A percentile compares a stretch with the other conserved stretches of the same genome.
Conservation (phyloP, 2,329 filamentous ascomycete genomes). For the Drechslerella dactyloides region DNA sequence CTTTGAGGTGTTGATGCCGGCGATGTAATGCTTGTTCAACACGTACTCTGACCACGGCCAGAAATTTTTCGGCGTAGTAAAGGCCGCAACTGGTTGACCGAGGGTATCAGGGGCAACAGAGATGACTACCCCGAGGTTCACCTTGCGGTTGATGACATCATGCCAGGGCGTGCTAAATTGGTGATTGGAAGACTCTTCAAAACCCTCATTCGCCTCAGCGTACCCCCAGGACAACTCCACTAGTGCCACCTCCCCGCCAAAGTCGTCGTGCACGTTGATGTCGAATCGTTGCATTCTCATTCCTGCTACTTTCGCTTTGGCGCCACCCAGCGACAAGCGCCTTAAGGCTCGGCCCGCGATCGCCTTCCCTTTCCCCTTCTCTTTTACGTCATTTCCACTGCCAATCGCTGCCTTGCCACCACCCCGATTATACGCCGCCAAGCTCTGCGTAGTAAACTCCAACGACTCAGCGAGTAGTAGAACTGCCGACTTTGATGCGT, state of each 20-base stretch:
- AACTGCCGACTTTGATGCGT: constrained; percentile 29
- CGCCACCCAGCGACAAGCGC: background rate
- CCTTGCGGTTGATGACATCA: constrained; percentile 7
- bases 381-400: background rate
- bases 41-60: constrained; percentile 25
- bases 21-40: constrained; percentile 24
- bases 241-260: constrained; percentile 25
- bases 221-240: constrained; percentile 16
- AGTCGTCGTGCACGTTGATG: constrained; percentile 34
- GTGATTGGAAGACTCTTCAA: background rate
- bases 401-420: background rate
- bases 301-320: background rate
- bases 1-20: constrained; percentile 4
- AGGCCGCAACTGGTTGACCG: constrained; percentile 23
- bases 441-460: constrained; percentile 20
- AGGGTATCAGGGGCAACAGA: constrained; percentile 16
- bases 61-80: constrained; percentile 11
- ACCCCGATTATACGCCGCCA: constrained; percentile 20
- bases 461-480: constrained; percentile 12
- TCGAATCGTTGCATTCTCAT: constrained; percentile 17
- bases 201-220: background rate
- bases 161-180: constrained; percentile 12
- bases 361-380: background rate
- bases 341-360: too few relatives aligned
- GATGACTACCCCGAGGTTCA: constrained; percentile 27